Percentiles rank a stretch among this genome's conserved stretches.
phyloP scores from a whole-genome alignment of 768 basidiomycete genomes.

The Hypsizygus marmoreus region DNA sequence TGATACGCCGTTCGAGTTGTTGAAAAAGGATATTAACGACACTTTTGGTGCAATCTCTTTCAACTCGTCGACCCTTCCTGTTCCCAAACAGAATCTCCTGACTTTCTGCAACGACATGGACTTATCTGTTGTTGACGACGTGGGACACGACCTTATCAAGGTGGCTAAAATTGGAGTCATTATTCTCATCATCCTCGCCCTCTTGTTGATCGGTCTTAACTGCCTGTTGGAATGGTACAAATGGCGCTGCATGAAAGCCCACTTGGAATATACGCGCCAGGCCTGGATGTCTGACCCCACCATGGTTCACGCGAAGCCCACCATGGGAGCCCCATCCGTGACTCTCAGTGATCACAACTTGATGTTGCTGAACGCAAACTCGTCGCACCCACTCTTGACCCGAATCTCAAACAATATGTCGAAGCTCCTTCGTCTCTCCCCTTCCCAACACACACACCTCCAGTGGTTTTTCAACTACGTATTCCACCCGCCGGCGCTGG shows the following conservation, averaged over 20 bases:
- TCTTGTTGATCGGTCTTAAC: conserved; percentile 73
- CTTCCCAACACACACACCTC: conserved; percentile 65
- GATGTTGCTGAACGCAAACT: conserved; percentile 68
- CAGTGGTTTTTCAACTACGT: conserved; percentile 92
- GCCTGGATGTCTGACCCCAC: conserved; percentile 80
- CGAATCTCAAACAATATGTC: conserved; percentile 60
- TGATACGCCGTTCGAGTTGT: conserved; percentile 81
- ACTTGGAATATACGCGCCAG: conserved; percentile 70
- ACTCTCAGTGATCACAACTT: conserved; percentile 76
- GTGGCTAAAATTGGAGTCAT: conserved; percentile 78
- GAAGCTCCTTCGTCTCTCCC: conserved; percentile 51
- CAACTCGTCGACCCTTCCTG: conserved; percentile 70
- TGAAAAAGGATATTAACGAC: conserved; percentile 88
- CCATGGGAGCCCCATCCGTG: conserved; percentile 47
- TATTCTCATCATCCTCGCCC: conserved; percentile 69
- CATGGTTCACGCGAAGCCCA: conserved; percentile 41
- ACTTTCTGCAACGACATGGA: conserved; percentile 81
- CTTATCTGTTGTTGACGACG: conserved; percentile 82
- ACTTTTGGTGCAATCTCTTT: conserved; percentile 77
- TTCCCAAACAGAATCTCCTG: conserved; percentile 70
- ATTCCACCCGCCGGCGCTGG: conserved; percentile 87
- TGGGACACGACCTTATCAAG: conserved; percentile 77
- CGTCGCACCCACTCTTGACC: conserved; percentile 73
- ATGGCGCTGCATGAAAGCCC: conserved; percentile 70
- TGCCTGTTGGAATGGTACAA: conserved; percentile 87